phyloP scores from a whole-genome alignment of 352 stramenopile genomes.

The Pythium oligandrum region DNA sequence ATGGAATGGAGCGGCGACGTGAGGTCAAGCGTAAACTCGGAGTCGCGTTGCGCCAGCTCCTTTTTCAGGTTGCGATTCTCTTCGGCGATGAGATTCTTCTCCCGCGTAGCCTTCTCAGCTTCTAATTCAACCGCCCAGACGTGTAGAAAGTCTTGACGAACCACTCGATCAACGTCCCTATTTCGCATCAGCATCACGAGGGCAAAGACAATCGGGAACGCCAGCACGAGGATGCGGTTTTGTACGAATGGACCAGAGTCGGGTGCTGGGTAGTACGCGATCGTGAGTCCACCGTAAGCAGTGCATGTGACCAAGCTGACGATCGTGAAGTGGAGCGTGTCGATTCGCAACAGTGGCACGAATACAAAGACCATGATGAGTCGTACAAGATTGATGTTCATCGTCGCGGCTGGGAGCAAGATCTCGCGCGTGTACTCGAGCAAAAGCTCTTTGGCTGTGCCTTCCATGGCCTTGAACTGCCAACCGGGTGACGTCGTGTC shows the following conservation, averaged over 20 bases:
- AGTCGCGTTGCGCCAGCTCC: constrained; percentile 67
- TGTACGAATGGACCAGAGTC: constrained; percentile 56
- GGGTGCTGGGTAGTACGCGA: constrained; percentile 62
- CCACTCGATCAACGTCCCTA: constrained; percentile 68
- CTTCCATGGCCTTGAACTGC: constrained; percentile 50
- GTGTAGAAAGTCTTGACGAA: constrained; percentile 77
- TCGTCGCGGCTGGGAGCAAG: constrained; percentile 55
- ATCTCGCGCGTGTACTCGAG: constrained; percentile 61
- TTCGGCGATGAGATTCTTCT: constrained; percentile 80
- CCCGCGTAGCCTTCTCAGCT: constrained; percentile 56
- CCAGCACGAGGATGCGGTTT: constrained; percentile 62
- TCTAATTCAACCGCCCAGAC: constrained; percentile 73
- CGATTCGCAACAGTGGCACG: constrained; percentile 65
- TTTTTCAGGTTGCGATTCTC: constrained; percentile 79
- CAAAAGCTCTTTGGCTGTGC: constrained; percentile 53
- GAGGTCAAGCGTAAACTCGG: constrained; percentile 68
- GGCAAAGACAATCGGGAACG: constrained; percentile 64
- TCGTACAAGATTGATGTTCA: constrained; percentile 80
- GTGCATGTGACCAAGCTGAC: constrained; percentile 47
- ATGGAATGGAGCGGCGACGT: constrained; percentile 68
- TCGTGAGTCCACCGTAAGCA: constrained; percentile 56
- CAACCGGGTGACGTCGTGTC: constrained; percentile 33
- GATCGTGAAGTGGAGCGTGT: constrained; percentile 63
- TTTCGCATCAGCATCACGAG: constrained; percentile 68
- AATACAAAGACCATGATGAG: constrained; percentile 77